A percentile compares a stretch with the other conserved stretches of the same genome.
Conservation (phyloP, 148 eudicot species). For the Tetragonia tetragonoides region DNA sequence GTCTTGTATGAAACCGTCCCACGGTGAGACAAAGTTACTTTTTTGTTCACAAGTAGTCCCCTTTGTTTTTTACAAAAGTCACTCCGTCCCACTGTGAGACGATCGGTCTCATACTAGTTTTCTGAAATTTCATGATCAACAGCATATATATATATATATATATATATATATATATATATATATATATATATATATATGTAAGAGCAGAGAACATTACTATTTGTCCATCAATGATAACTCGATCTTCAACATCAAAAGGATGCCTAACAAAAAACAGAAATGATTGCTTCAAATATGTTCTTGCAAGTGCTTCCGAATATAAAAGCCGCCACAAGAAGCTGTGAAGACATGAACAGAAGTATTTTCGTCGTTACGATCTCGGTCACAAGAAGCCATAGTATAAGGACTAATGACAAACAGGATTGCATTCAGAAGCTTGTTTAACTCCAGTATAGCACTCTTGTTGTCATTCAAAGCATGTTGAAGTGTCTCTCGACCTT, state of each 20-base stretch:
- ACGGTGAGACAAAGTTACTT: no score
- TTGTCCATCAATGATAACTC: conserved; percentile 58
- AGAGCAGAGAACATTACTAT: conserved; percentile 38
- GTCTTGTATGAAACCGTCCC: no score
- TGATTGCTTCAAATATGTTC: conserved; percentile 70
- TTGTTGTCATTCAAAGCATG: conserved; percentile 85
- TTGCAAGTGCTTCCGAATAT: conserved; percentile 79
- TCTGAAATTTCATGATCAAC: no score
- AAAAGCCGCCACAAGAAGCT: conserved; percentile 69
- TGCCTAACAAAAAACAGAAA: conserved; percentile 81
- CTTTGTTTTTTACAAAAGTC: no score
- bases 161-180: no score
- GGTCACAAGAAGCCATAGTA: conserved; percentile 62
- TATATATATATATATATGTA: no score
- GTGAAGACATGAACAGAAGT: conserved; percentile 63
- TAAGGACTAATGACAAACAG: conserved; percentile 40
- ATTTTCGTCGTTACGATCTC: conserved; percentile 58
- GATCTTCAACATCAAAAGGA: conserved; percentile 80
- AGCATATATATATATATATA: no score
- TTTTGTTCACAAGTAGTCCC: no score
- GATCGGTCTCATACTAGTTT: no score
- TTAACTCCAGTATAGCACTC: conserved; percentile 68
- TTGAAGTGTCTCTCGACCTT: conserved; percentile 62
- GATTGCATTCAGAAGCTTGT: conserved; percentile 52
- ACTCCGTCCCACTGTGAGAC: no score